Conservation (phyloP, 805 yeast genomes). For the Metschnikowia orientalis region DNA sequence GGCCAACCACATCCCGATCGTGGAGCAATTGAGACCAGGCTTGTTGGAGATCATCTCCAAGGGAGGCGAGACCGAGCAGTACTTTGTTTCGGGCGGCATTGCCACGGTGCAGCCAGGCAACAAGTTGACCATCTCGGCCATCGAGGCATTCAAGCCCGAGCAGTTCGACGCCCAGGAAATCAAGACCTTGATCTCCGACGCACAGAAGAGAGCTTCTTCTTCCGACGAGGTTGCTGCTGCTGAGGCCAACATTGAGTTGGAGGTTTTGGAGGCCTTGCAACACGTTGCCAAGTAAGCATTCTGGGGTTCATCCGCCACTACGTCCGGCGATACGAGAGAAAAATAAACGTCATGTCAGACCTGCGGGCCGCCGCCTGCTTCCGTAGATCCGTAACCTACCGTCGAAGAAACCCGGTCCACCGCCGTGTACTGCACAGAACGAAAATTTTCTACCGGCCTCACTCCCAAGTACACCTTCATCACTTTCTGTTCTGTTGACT, state of each 20-base stretch:
- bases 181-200: constrained; percentile 80
- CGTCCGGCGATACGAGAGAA: not conserved
- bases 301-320: constrained; percentile 1
- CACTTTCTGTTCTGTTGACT: not conserved
- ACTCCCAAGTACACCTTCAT: not conserved
- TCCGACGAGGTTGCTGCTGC: constrained; percentile 87
- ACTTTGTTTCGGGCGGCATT: constrained; percentile 92
- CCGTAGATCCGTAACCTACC: not conserved
- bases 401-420: not conserved
- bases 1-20: constrained; percentile 96
- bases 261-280: constrained; percentile 91
- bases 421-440: constrained; percentile 8
- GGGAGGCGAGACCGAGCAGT: constrained; percentile 67
- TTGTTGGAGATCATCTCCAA: constrained; percentile 85
- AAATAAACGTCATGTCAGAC: constrained; percentile 5
- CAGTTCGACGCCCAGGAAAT: constrained; percentile 78
- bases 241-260: constrained; percentile 92
- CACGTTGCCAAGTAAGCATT: constrained; percentile 61
- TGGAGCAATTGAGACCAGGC: constrained; percentile 96
- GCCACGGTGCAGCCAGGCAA: constrained; percentile 96
- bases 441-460: constrained; percentile 12
- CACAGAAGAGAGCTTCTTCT: constrained; percentile 83
- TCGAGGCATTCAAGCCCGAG: constrained; percentile 91
- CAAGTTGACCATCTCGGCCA: constrained; percentile 81
- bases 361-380: too few species aligned